phyloP scores from a whole-genome alignment of 352 stramenopile species.

The Globisporangium orthogonon region DNA sequence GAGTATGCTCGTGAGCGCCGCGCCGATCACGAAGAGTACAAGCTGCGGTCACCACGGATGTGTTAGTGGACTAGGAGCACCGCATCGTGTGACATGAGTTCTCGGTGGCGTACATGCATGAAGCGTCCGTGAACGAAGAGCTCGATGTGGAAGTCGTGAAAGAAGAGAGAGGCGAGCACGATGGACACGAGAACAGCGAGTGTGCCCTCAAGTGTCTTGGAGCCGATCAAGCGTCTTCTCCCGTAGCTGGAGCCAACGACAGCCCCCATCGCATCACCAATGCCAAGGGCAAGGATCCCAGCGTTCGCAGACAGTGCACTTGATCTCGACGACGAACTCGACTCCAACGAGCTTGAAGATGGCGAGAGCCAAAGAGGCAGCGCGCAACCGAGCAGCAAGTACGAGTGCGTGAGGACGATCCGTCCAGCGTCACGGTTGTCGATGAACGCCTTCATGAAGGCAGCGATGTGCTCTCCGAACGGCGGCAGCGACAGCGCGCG shows the following conservation, averaged over 20 bases:
- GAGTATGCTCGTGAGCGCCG: slow-evolving; percentile 53
- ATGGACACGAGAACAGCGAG: slow-evolving; percentile 58
- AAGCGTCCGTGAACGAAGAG: slow-evolving; percentile 16
- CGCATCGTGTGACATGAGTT: not conserved
- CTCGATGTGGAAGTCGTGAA: slow-evolving; percentile 35
- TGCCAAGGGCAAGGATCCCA: slow-evolving; percentile 58
- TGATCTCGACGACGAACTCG: not conserved
- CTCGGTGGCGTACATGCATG: slow-evolving; percentile 23
- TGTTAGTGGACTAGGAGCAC: not conserved
- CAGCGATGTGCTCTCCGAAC: slow-evolving; percentile 37
- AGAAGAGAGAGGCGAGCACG: slow-evolving; percentile 30
- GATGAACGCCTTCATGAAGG: slow-evolving; percentile 69
- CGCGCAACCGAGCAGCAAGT: slow-evolving; percentile 70
- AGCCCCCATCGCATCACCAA: slow-evolving; percentile 76
- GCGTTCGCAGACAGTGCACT: slow-evolving; percentile 44
- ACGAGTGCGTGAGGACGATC: slow-evolving; percentile 72
- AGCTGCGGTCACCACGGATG: slow-evolving; percentile 13
- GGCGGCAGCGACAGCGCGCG: slow-evolving; percentile 53
- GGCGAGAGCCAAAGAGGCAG: slow-evolving; percentile 58
- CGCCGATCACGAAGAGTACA: slow-evolving; percentile 17
- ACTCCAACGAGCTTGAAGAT: not conserved
- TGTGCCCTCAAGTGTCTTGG: slow-evolving; percentile 64
- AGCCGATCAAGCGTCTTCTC: slow-evolving; percentile 41
- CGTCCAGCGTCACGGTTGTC: slow-evolving; percentile 65
- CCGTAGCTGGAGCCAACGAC: slow-evolving; percentile 50